These are phyloP conservation scores for Paraglomus brasilianum DNA, from an alignment of 192 early-diverging fungal species.

Conservation along the genomic window DNA sequence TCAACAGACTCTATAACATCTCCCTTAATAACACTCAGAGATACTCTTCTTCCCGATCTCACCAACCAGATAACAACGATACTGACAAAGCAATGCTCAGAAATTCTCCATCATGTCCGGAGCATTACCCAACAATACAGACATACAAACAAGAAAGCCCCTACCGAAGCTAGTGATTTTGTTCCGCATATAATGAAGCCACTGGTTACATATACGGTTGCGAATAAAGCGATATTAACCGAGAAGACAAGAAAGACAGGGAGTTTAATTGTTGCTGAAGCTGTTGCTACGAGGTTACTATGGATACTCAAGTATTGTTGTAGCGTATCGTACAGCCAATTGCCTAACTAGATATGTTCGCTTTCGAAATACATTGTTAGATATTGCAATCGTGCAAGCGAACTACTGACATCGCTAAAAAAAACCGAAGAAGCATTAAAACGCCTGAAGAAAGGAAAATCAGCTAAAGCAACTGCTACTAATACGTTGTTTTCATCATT, in stretches of 20 bases:
- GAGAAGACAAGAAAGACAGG: constrained; percentile 31
- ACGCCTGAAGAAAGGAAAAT: constrained; percentile 38
- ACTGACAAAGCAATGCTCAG: constrained; percentile 49
- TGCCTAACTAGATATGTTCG: too few relatives aligned
- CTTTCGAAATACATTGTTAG: constrained; percentile 16
- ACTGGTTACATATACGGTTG: constrained; percentile 31
- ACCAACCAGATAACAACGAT: constrained; percentile 39
- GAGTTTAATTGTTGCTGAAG: constrained; percentile 38
- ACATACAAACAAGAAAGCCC: constrained; percentile 44
- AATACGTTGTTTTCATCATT: constrained; percentile 7
- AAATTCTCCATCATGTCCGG: constrained; percentile 41
- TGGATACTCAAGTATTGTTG: not conserved
- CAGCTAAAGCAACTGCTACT: not conserved
- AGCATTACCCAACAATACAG: constrained; percentile 42
- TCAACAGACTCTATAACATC: not conserved
- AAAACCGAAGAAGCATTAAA: constrained; percentile 49
- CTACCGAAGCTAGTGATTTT: constrained; percentile 51
- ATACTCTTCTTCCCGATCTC: constrained; percentile 40
- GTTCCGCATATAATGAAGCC: constrained; percentile 51
- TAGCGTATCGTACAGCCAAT: not conserved
- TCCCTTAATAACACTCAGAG: constrained; percentile 6
- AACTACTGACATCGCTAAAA: constrained; percentile 40
- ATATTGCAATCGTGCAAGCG: constrained; percentile 38
- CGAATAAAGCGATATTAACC: constrained; percentile 37
- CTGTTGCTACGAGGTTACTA: constrained; percentile 40